Base-by-base conservation (phyloP, 1,284 basidiomycete species). In the Pterula multifida region DNA sequence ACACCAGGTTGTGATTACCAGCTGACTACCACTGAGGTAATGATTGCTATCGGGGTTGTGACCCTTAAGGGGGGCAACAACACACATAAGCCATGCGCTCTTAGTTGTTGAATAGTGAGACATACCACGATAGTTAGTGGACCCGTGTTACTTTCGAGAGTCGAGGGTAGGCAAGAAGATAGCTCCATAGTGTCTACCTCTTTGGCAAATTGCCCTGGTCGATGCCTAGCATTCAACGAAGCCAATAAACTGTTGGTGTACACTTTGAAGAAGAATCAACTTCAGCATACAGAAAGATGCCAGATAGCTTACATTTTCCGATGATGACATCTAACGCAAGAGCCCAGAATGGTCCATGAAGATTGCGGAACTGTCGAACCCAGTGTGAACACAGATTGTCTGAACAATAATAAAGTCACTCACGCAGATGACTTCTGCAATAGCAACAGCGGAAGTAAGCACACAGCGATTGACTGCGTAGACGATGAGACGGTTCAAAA, bases 311-410 rank as follows among this genome's bases (percentile, higher is more conserved):
- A 42, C 39, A 17, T 17, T 42, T 42, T 6, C 39, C 39, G 39
- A 42, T 42, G 39, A 42, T 42, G n/a, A 42, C 39, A 42, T 42
- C 39, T 17, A 42, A 42, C 9, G 39, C 39, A n/a, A 42, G 17
- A 9, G 39, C 39, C 39, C 39, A 42, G 17, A 17, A 42, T n/a
- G 39, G 39, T 32, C 6, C 28, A 32, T 6, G 28, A 32, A 32
- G 28, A 32, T 6, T 6, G 6, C 28, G 28, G 28, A 32, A 32
- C 28, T 32, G 28, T 32, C 6, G 15, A 6, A 32, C n/a, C n/a
- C n/a, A n/a, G n/a, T n/a, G n/a, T n/a, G n/a, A n/a, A n/a, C n/a
- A n/a, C n/a, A n/a, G n/a, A n/a, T n/a, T n/a, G n/a, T n/a, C n/a
- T n/a, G n/a, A n/a, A n/a, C 32, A n/a, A 35, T n/a, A n/a, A 35